Evolutionary conservation across 495 filamentous ascomycete species (phyloP).

Genomic region (Trichoderma parareesei): DNA sequence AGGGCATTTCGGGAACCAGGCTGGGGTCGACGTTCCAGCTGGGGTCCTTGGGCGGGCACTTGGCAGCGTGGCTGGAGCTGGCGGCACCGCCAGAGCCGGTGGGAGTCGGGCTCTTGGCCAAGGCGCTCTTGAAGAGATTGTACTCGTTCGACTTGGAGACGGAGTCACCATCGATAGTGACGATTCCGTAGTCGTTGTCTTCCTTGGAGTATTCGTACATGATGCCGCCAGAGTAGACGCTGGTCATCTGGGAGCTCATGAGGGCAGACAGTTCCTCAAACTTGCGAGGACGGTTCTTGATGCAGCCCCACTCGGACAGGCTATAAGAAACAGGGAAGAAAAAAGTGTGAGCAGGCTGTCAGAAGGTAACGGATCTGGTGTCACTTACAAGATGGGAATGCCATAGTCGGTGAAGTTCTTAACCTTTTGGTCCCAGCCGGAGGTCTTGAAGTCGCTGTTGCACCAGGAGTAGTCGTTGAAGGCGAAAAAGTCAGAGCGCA

Average conservation of each 20-base stretch:
- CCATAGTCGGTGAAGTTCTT: slow-evolving; percentile 85
- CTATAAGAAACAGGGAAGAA: background rate
- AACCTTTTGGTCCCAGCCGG: slow-evolving; percentile 90
- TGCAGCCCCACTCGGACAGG: slow-evolving; percentile 92
- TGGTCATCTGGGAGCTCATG: slow-evolving; percentile 77
- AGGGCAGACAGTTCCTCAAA: slow-evolving; percentile 75
- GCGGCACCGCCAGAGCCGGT: slow-evolving; percentile 71
- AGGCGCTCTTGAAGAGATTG: slow-evolving; percentile 54
- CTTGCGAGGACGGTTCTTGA: slow-evolving; percentile 58
- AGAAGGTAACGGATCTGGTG: background rate
- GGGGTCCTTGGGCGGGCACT: slow-evolving; percentile 60
- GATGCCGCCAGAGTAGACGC: slow-evolving; percentile 90
- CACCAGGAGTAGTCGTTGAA: slow-evolving; percentile 99
- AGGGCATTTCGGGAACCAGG: slow-evolving; percentile 68
- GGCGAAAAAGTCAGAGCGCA: slow-evolving; percentile 89
- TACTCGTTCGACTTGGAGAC: slow-evolving; percentile 52
- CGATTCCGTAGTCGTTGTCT: slow-evolving; percentile 68
- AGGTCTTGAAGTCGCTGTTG: slow-evolving; percentile 64
- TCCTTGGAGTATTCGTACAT: slow-evolving; percentile 93
- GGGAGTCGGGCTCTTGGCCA: slow-evolving; percentile 55
- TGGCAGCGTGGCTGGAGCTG: slow-evolving; percentile 49
- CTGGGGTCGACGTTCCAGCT: slow-evolving; percentile 61
- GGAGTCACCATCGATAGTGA: slow-evolving; percentile 49
- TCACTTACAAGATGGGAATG: slow-evolving; percentile 64
- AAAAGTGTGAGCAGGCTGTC: background rate